Evolutionary conservation across 2,329 filamentous ascomycete species (phyloP).

Genomic region (Leptographium galeiforme): DNA sequence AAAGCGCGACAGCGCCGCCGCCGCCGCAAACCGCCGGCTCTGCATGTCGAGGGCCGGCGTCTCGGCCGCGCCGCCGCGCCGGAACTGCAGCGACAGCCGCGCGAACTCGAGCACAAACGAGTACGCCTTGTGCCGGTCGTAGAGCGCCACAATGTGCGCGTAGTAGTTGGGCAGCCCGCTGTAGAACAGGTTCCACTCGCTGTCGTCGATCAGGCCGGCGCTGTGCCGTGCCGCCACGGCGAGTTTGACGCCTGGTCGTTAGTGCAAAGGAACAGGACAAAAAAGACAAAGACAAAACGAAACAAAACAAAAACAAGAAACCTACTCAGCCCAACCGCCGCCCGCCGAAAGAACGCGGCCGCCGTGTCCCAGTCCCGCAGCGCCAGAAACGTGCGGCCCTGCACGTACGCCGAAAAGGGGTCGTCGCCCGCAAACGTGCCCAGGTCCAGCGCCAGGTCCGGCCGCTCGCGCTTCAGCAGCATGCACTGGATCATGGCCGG

Average conservation of each 20-base stretch:
- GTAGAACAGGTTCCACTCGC: constrained; percentile 56
- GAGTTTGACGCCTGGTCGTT: constrained; percentile 27
- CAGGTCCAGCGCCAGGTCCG: constrained; percentile 46
- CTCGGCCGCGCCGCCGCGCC: not conserved
- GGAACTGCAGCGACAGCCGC: constrained; percentile 56
- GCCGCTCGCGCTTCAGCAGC: constrained; percentile 43
- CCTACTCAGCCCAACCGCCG: constrained; percentile 71
- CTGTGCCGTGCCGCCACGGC: constrained; percentile 40
- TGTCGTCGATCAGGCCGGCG: constrained; percentile 57
- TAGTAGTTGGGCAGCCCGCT: constrained; percentile 74
- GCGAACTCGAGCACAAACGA: constrained; percentile 78
- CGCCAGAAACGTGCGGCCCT: constrained; percentile 64
- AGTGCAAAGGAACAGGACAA: too few species aligned
- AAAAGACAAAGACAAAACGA: not conserved
- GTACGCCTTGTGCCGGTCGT: constrained; percentile 63
- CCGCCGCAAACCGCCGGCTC: constrained; percentile 70
- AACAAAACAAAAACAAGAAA: constrained; percentile 11
- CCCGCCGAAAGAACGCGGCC: constrained; percentile 64
- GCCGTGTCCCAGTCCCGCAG: constrained; percentile 63
- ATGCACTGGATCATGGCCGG: constrained; percentile 49
- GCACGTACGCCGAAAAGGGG: constrained; percentile 64
- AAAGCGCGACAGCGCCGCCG: constrained; percentile 66
- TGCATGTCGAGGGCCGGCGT: constrained; percentile 49
- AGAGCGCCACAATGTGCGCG: constrained; percentile 70
- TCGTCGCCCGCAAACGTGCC: constrained; percentile 41